Evolutionary conservation across 108 stramenopile species (phyloP).

Genomic region (Conticribra weissflogii): DNA sequence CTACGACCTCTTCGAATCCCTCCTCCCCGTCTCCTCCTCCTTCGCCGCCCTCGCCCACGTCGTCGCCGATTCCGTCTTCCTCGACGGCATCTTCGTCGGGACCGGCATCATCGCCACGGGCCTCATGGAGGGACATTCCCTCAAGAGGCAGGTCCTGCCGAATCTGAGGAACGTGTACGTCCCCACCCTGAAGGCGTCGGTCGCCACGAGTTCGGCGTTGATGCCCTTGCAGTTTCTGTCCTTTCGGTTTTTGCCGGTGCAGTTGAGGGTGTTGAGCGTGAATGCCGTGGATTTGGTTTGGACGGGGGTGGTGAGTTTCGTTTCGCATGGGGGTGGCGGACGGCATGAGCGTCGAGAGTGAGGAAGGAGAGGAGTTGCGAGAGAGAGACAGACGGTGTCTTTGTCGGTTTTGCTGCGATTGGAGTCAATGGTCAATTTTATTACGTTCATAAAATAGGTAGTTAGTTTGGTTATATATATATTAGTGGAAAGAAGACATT

Average conservation of each 20-base stretch:
- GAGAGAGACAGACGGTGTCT: too few species aligned
- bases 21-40: constrained; percentile 48
- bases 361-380: too few species aligned
- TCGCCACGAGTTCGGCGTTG: constrained; percentile 49
- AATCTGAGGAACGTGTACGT: constrained; percentile 55
- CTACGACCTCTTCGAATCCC: constrained; percentile 66
- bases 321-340: constrained; percentile 54
- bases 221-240: constrained; percentile 70
- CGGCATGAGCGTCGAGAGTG: neutral
- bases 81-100: constrained; percentile 71
- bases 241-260: constrained; percentile 69
- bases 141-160: constrained; percentile 32
- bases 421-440: too few species aligned
- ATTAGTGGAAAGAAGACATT: too few species aligned
- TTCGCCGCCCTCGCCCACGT: constrained; percentile 66
- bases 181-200: constrained; percentile 63
- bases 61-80: constrained; percentile 52
- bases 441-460: too few species aligned
- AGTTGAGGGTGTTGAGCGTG: constrained; percentile 70
- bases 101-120: constrained; percentile 61
- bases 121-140: constrained; percentile 61
- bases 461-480: too few species aligned
- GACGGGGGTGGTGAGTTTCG: constrained; percentile 73
- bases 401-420: constrained; percentile 3
- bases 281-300: constrained; percentile 77